These are phyloP conservation scores for Fragaria iinumae DNA, from an alignment of 306 rosid species.

Conservation along the genomic window DNA sequence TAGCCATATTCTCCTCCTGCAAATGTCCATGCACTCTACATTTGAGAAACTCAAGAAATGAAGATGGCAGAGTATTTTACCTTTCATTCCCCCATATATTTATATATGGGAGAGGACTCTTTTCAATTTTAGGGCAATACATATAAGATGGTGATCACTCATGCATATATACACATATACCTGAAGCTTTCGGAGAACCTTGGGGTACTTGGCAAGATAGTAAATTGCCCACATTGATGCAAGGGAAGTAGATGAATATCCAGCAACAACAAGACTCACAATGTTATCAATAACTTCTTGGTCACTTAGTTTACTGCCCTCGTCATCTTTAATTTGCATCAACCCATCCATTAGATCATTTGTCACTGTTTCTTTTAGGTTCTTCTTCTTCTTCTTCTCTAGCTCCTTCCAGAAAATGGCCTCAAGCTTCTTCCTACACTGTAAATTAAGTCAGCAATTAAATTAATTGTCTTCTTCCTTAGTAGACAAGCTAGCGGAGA, in stretches of 20 bases:
- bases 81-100: no score
- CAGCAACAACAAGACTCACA: conserved; percentile 32
- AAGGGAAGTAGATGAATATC: conserved; percentile 32
- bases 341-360: conserved; percentile 46
- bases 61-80: no score
- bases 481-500: no score
- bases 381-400: conserved; percentile 28
- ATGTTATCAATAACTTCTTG: conserved; percentile 45
- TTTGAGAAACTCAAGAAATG: no score
- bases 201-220: conserved; percentile 38
- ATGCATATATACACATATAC: neutral
- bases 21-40: no score
- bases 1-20: no score
- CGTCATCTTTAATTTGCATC: conserved; percentile 40
- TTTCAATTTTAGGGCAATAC: no score
- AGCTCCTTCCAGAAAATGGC: conserved; percentile 35
- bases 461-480: no score
- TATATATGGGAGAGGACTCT: no score
- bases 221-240: conserved; percentile 35
- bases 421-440: conserved; percentile 40
- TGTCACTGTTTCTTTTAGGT: neutral
- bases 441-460: neutral
- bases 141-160: no score
- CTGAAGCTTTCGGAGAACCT: conserved; percentile 36
- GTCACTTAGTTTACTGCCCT: conserved; percentile 34